A percentile compares a stretch with the other conserved stretches of the same genome.
phyloP scores from a whole-genome alignment of 2,329 filamentous ascomycete genomes.

The Aspergillus jensenii region DNA sequence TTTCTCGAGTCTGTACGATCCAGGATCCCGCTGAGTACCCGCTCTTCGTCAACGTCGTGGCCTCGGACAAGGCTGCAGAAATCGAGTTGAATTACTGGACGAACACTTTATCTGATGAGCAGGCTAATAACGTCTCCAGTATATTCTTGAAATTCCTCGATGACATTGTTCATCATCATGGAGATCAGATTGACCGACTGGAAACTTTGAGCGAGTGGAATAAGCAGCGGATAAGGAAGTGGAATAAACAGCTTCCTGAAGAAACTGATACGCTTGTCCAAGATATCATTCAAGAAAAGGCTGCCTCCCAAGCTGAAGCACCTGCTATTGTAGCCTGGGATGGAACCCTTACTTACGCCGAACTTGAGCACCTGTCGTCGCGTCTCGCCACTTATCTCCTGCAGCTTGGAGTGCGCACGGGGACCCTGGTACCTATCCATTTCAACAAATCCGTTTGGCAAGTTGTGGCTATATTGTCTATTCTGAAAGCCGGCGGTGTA shows the following conservation, averaged over 20 bases:
- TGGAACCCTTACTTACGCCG: conserved; percentile 33
- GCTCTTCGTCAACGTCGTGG: conserved; percentile 50
- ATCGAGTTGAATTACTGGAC: conserved; percentile 46
- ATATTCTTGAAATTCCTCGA: conserved; percentile 39
- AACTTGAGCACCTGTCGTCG: conserved; percentile 34
- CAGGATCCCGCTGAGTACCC: conserved; percentile 52
- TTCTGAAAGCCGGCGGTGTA: conserved; percentile 32
- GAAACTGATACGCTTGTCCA: conserved; percentile 29
- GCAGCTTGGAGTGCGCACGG: conserved; percentile 28
- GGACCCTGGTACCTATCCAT: conserved; percentile 27
- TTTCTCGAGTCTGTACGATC: conserved; percentile 40
- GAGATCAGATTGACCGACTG: conserved; percentile 33
- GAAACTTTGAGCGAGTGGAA: conserved; percentile 41
- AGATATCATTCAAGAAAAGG: conserved; percentile 27
- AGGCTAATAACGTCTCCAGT: conserved; percentile 40
- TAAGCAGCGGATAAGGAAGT: conserved; percentile 26
- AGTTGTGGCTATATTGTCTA: conserved; percentile 27
- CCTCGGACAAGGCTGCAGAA: conserved; percentile 39
- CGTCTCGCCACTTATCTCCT: conserved; percentile 30
- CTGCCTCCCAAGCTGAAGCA: conserved; percentile 21
- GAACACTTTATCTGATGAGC: conserved; percentile 37
- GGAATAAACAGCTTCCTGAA: conserved; percentile 29
- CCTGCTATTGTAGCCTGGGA: conserved; percentile 35
- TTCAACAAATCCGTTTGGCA: conserved; percentile 32
- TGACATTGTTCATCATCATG: conserved; percentile 38